Evolutionary conservation across 768 basidiomycete genomes (phyloP), one percentile per base, ranked within the genome.

Genomic region (Boletus sp.): DNA sequence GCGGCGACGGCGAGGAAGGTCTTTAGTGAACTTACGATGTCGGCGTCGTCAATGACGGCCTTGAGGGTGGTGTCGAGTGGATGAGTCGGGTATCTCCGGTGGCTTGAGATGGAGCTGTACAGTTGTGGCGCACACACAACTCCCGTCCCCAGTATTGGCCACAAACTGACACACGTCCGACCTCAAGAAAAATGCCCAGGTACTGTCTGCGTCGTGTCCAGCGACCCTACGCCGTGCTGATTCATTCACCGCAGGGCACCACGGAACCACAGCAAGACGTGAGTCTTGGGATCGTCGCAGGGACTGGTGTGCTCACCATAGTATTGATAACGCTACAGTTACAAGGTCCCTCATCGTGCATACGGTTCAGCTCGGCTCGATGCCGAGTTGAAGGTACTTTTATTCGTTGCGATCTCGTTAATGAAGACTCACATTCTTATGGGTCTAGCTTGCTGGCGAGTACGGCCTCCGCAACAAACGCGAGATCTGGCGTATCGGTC

Each of bases 381-480:
- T 80, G 88, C 91, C 65, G 97, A 99, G 83, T 84, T 99, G 75
- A 98, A 98, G 90, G 94, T 94, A 68, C 55, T 65, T 51, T 11
- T 9, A 17, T 27, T 25, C 10, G 5, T n/a, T 23, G 5, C 14
- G 35, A 4, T 47, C n/a, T 14, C 14, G 47, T 55, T 32, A 25
- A 45, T 37, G 13, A 30, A 39, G n/a, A 29, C 48, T 57, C 30
- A 54, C 35, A n/a, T 43, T 47, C 49, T 47, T 48, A 37, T 25
- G 35, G 40, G 15, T 50, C 38, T 66, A 97, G 96, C 95, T 98
- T 76, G 96, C 95, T 50, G 96, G 97, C 77, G 97, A 99, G 79
- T 98, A 95, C 82, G 97, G 97, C 74, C 92, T 98, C 73, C 91
- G 95, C 75, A 98, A 98, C 90, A 99, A 99, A 83, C 90, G 96